phyloP scores from a whole-genome alignment of 2,329 filamentous ascomycete species.

The Fusarium tjaetaba region DNA sequence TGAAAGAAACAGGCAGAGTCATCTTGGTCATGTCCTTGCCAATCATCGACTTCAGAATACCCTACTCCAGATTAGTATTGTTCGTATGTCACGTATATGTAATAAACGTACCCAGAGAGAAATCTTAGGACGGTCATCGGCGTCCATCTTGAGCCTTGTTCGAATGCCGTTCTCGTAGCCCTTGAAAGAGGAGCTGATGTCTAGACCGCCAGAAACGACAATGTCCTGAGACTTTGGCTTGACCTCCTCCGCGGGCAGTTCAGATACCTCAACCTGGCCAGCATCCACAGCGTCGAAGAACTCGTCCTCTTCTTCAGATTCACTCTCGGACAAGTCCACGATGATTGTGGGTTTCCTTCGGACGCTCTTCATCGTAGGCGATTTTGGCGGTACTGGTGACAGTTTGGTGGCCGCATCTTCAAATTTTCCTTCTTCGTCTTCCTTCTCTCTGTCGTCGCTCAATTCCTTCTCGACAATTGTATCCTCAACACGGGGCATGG shows the following conservation, averaged over 20 bases:
- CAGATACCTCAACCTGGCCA: constrained; percentile 84
- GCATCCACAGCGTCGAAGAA: constrained; percentile 98
- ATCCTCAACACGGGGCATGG: constrained; percentile 39
- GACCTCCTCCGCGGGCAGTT: constrained; percentile 65
- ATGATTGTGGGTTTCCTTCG: constrained; percentile 72
- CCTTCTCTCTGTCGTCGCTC: constrained; percentile 34
- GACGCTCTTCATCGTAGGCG: constrained; percentile 47
- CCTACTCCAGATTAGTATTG: constrained; percentile 61
- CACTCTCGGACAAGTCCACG: constrained; percentile 79
- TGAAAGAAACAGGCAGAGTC: constrained; percentile 98
- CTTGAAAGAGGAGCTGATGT: constrained; percentile 81
- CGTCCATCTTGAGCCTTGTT: constrained; percentile 84
- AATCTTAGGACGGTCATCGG: constrained; percentile 91
- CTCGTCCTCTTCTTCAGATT: constrained; percentile 86
- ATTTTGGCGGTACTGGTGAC: constrained; percentile 13
- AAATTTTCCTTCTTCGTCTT: constrained; percentile 36
- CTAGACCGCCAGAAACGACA: constrained; percentile 56
- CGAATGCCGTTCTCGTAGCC: constrained; percentile 93
- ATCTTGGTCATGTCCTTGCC: constrained; percentile 99
- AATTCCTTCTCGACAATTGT: constrained; percentile 47
- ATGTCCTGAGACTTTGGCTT: constrained; percentile 56
- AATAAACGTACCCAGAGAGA: constrained; percentile 84
- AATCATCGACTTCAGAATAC: constrained; percentile 98
- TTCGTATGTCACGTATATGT: too few species aligned
- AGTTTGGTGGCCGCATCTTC: constrained; percentile 34